Conservation (phyloP, 2,329 filamentous ascomycete genomes). For the Keithomyces neogunnii region DNA sequence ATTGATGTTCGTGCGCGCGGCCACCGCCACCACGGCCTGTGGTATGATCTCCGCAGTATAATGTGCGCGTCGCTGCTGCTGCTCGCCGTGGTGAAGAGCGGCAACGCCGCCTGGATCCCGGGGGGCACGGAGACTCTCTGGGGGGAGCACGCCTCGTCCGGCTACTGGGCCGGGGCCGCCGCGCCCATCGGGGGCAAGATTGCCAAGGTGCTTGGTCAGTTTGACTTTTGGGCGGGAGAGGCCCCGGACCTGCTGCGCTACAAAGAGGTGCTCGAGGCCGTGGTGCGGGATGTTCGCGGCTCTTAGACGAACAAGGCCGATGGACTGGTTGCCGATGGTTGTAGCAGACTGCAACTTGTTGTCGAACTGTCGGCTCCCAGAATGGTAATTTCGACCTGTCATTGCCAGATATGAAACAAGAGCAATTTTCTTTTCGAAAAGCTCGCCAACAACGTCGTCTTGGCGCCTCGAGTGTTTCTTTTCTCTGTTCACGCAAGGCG, state of each 20-base stretch:
- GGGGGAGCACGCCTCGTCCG: constrained; percentile 2
- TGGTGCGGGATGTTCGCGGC: constrained; percentile 10
- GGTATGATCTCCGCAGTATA: constrained; percentile 15
- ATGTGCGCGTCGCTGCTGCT: constrained; percentile 12
- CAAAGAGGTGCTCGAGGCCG: constrained; percentile 8
- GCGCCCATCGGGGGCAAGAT: constrained; percentile 11
- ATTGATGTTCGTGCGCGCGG: constrained; percentile 12
- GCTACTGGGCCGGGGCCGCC: constrained; percentile 5
- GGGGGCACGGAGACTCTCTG: constrained; percentile 11
- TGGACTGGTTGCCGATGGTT: background rate
- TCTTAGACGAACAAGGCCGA: background rate
- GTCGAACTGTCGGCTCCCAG: too few relatives aligned
- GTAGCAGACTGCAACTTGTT: background rate
- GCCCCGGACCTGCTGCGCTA: constrained; percentile 10
- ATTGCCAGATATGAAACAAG: too few relatives aligned
- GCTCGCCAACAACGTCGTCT: too few relatives aligned
- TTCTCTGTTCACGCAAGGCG: too few relatives aligned
- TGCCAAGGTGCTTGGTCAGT: constrained; percentile 11
- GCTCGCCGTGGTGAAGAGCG: constrained; percentile 12
- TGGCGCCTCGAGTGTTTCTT: too few relatives aligned
- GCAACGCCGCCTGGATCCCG: constrained; percentile 12
- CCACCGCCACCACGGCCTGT: constrained; percentile 17
- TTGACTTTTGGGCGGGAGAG: constrained; percentile 13
- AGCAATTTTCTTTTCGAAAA: too few relatives aligned
- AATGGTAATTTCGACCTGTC: too few relatives aligned